Evolutionary conservation across 805 yeast genomes (phyloP).

Genomic region (Wickerhamomyces sydowiorum): DNA sequence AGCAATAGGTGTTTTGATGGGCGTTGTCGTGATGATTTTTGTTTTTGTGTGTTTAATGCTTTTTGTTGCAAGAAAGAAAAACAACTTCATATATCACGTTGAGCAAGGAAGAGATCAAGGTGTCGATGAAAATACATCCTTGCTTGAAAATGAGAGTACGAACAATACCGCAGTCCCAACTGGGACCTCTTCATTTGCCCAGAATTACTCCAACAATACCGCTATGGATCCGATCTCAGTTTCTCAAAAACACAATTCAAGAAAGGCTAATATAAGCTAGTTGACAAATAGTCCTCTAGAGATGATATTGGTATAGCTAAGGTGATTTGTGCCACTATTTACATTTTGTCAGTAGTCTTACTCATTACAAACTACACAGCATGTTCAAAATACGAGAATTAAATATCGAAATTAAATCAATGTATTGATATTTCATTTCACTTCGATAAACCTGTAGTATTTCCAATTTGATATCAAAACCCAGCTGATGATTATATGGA

Average conservation of each 20-base stretch:
- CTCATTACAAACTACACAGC: not conserved
- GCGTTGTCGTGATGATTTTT: slow-evolving; percentile 37
- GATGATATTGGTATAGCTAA: too few relatives aligned
- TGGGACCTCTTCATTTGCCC: not conserved
- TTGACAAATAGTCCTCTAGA: too few relatives aligned
- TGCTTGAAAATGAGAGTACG: not conserved
- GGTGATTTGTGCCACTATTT: too few relatives aligned
- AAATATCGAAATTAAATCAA: too few relatives aligned
- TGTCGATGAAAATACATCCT: not conserved
- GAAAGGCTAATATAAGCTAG: too few relatives aligned
- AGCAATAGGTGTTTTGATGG: slow-evolving; percentile 60
- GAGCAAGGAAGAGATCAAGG: not conserved
- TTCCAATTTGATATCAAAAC: too few relatives aligned
- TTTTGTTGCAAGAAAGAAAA: slow-evolving; percentile 24
- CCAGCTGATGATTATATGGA: not conserved
- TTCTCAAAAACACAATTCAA: not conserved
- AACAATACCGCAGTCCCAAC: not conserved
- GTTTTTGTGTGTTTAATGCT: slow-evolving; percentile 31
- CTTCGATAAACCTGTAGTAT: not conserved
- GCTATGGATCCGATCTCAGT: not conserved
- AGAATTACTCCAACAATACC: not conserved
- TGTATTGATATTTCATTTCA: too few relatives aligned
- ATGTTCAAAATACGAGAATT: too few relatives aligned
- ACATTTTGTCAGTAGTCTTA: not conserved
- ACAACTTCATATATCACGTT: not conserved